Evolutionary conservation across 2,329 filamentous ascomycete genomes (phyloP), one percentile per base, ranked within the genome.

Genomic region (Plenodomus lindquistii): DNA sequence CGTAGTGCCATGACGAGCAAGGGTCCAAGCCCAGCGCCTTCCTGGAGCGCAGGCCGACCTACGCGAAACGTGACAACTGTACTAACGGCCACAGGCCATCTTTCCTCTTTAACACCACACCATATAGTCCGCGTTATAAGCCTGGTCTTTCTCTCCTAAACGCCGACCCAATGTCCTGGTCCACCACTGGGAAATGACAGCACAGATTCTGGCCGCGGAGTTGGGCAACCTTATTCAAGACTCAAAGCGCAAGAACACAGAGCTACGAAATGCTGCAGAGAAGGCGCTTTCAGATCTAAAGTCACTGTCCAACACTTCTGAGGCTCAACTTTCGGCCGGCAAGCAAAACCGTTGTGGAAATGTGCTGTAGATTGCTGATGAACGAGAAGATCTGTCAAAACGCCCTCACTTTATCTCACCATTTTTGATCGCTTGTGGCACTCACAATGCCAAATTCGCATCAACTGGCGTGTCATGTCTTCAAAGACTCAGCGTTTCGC

Each of bases 231-330:
- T 97, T 71, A 87, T 96, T 65, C 90, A 95, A 74, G 94, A 99
- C 78, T 94, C 92, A 70, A 97, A 96, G 76, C 85, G 93, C 66
- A 97, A 96, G 75, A 88, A 97, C 73, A 85, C 88, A 61, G 94
- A 97, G 65, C 80, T 99, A 44, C 85, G 89, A 77, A 89, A 88
- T 81, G 91, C 94, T 42, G 91, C 94, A 21, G 94, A 99, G 69
- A 95, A 92, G 74, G 95, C 94, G 13, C 79, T 97, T 18, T 89
- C 91, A 59, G 94, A 97, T 61, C 81, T 99, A 52, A 97, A 89
- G 73, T 79, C 81, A 42, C 78, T 96, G 17, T 82, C 87, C 43
- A 81, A 84, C 42, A 86, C 85, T 35, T 90, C 88, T 31, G 91
- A 96, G 73, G 80, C 86, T 41, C 87, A 91, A 65, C 79, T 91